Evolutionary conservation across 2,329 filamentous ascomycete species (phyloP), one percentile per base, ranked within the genome.

Genomic region (Reticulascus tulasneorum): DNA sequence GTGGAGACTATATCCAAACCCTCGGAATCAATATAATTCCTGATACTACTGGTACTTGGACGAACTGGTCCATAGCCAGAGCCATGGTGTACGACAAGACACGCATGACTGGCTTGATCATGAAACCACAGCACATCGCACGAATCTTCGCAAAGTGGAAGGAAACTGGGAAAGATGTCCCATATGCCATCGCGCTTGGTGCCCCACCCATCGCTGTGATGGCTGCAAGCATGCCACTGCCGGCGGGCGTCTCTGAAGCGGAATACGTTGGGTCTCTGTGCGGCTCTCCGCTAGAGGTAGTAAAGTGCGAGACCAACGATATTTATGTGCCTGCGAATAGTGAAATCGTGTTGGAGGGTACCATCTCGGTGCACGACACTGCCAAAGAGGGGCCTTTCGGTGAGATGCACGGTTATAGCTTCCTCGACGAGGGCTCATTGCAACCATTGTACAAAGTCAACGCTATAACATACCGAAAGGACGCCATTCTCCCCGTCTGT

Each of bases 321-420:
- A 47, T 75, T 0, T 47, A 58, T 4, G 69, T 75, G 2, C 71
- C 72, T 0, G 70, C 71, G 0, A 71, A 63, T 36, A 48, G 56
- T 0, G 71, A 76, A 45, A 74, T 75, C 32, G 63, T 75, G 0
- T 50, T 75, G 2, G 71, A 75, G 37, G 71, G 72, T 4, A 64
- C 59, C 0, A 42, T 68, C 11, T 75, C 68, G 0, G 53, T 65
- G 6, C 60, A 60, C 0, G 63, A 73, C 28, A 65, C 47, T 0
- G 64, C 40, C 0, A 47, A 48, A 0, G 71, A 75, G 36, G 72
- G 70, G 0, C 71, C 71, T 0, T 74, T 74, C 49, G 70, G 67
- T 0, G 72, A 70, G 18, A 53, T 53, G 48, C 51, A 51, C 7
- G 52, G 52, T 9, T 41, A 41, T n/a, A 23, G 29, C 13, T 34